These are phyloP conservation scores for Debaryomyces castellii DNA, from an alignment of 805 yeast genomes.

Conservation along the genomic window DNA sequence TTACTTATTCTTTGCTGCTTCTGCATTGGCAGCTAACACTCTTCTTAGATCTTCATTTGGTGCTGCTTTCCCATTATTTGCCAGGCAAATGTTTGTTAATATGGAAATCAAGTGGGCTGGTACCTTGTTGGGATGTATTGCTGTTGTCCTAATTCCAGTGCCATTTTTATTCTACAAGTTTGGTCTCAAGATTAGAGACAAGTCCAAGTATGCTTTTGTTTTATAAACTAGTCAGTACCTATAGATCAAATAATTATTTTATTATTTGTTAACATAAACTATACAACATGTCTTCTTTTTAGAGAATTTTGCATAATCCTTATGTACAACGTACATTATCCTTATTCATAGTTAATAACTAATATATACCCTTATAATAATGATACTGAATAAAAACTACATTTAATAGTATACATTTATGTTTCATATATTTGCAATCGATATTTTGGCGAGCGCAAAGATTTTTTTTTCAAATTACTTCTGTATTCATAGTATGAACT, in stretches of 20 bases:
- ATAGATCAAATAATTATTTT: no score
- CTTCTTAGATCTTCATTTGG: conserved; percentile 53
- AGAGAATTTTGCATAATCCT: not conserved
- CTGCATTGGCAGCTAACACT: conserved; percentile 58
- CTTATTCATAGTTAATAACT: not conserved
- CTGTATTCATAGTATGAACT: not conserved
- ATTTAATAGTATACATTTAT: no score
- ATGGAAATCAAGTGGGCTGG: conserved; percentile 51
- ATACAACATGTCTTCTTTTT: no score
- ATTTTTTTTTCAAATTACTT: not conserved
- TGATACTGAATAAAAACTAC: not conserved
- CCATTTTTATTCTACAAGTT: conserved; percentile 50
- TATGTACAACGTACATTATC: not conserved
- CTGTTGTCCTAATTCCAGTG: conserved; percentile 47
- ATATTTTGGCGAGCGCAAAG: not conserved
- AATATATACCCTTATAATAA: not conserved
- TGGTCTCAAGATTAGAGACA: conserved; percentile 35
- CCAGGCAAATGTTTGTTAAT: conserved; percentile 43
- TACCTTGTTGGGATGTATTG: conserved; percentile 47
- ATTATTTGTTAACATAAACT: no score
- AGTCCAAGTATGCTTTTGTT: conserved; percentile 8
- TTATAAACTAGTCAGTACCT: not conserved
- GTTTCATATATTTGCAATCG: not conserved
- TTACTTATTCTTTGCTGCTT: conserved; percentile 51
- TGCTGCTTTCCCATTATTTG: conserved; percentile 54